Evolutionary conservation across 1,284 basidiomycete genomes (phyloP), one percentile per base, ranked within the genome.

Genomic region (Cystobasidium sp.): DNA sequence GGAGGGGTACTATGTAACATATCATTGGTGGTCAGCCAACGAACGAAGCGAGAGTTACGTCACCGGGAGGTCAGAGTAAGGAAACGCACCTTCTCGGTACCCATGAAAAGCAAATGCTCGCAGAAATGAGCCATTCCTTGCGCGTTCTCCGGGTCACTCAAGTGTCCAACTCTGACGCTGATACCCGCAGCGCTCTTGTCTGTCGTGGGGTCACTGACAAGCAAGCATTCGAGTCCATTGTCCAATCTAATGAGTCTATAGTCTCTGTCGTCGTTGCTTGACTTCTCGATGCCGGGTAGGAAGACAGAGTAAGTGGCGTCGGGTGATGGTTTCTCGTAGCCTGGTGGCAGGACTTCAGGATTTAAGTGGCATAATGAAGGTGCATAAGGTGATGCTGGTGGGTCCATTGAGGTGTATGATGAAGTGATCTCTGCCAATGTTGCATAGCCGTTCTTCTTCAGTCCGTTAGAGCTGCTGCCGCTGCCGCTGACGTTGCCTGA

Each of bases 131-230:
- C 93, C 56, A 94, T 86, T 53, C 94, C 93, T 61, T 68, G 75
- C 4, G 75, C 62, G n/a, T 75, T 68, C 55, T 63, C 93, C 6
- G 96, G 97, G 83, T 99, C 97, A 53, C 88, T 89, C 73, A 99
- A 84, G 83, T 99, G 97, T 3, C 97, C 97, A 1, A 98, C 94
- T 18, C 91, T 91, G 53, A 99, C 94, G 83, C 96, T 93, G 82
- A 99, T 86, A 79, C 93, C 94, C 0, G 95, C 97, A 0, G 94
- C 94, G 6, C 94, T 91, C 84, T 97, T 97, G 84, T 99, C 97
- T 6, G 94, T 90, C 78, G 52, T 73, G 7, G 65, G 84, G 82
- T 99, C 97, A 76, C 92, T 91, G 22, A 98, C 87, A 18, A 99
- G 84, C 76, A 92, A 88, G 0, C 89, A 93, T 78, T 94, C 89